These are phyloP conservation scores for Blastocladiella emersonii DNA, from an alignment of 371 early-diverging fungal genomes.

Conservation along the genomic window DNA sequence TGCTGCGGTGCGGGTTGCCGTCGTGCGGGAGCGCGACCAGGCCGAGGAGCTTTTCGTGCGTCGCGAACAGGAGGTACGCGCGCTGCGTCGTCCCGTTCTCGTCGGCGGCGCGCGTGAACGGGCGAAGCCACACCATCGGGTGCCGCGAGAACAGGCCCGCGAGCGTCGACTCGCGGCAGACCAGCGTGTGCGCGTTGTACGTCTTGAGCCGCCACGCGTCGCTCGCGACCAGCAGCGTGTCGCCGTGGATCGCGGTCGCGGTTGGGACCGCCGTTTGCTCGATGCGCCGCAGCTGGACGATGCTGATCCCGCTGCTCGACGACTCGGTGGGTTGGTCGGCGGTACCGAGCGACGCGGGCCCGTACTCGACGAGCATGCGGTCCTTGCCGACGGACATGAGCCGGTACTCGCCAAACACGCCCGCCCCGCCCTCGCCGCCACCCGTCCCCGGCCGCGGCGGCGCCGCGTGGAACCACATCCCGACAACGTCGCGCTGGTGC, in stretches of 20 bases:
- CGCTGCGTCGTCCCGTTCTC: conserved; percentile 1
- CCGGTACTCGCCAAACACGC: background rate
- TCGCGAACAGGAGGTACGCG: conserved; percentile 15
- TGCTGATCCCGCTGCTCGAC: background rate
- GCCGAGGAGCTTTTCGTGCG: conserved; percentile 23
- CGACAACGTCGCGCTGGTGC: background rate
- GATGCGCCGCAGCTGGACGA: background rate
- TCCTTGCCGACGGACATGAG: background rate
- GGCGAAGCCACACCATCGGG: conserved; percentile 1
- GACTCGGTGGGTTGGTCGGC: background rate
- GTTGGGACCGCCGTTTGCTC: background rate
- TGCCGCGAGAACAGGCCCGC: conserved; percentile 24
- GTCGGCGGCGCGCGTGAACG: background rate
- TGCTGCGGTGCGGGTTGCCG: conserved; percentile 32
- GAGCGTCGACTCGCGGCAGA: conserved; percentile 28
- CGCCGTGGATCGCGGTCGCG: background rate
- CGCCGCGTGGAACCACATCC: background rate
- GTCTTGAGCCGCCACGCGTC: conserved; percentile 12
- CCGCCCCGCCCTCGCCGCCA: background rate
- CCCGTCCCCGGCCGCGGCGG: background rate
- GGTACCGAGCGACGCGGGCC: background rate
- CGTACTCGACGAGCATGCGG: background rate
- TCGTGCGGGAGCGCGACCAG: conserved; percentile 31
- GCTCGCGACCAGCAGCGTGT: background rate
- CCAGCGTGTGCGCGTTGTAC: conserved; percentile 20